Conservation (phyloP, 202 grass and related monocot species). For the Panicum virgatum region DNA sequence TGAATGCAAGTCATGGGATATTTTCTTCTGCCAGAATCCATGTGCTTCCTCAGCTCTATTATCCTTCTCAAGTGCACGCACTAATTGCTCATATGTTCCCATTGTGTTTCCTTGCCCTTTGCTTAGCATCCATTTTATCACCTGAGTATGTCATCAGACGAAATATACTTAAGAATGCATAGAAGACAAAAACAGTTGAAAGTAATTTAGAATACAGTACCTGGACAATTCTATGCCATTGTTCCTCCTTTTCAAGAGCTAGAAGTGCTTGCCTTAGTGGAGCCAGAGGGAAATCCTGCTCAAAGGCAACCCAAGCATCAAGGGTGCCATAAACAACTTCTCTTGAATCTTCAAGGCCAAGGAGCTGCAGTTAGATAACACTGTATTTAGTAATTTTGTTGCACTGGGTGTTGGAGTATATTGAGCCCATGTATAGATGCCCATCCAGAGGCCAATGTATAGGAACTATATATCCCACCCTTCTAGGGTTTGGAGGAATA, state of each 20-base stretch:
- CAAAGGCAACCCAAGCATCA: slow-evolving; percentile 91
- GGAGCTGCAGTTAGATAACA: slow-evolving; percentile 51
- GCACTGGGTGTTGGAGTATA: no score
- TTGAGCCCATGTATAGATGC: no score
- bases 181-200: slow-evolving; percentile 29
- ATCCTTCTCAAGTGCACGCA: slow-evolving; percentile 85
- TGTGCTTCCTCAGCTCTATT: slow-evolving; percentile 94
- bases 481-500: no score
- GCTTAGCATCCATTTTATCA: slow-evolving; percentile 91
- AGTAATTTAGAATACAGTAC: slow-evolving; percentile 28
- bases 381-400: slow-evolving; percentile 17
- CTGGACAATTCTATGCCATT: slow-evolving; percentile 95
- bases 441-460: no score
- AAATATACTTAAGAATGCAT: neutral
- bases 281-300: slow-evolving; percentile 65
- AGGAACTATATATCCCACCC: no score
- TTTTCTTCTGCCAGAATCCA: slow-evolving; percentile 80
- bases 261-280: slow-evolving; percentile 68
- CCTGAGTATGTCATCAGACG: slow-evolving; percentile 38
- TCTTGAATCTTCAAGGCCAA: slow-evolving; percentile 83
- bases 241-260: slow-evolving; percentile 87
- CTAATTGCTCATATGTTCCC: slow-evolving; percentile 78
- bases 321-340: slow-evolving; percentile 83
- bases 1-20: slow-evolving; percentile 65
- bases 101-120: slow-evolving; percentile 92